Conservation (phyloP, 75 land plant species). For the Sequoiadendron giganteum region DNA sequence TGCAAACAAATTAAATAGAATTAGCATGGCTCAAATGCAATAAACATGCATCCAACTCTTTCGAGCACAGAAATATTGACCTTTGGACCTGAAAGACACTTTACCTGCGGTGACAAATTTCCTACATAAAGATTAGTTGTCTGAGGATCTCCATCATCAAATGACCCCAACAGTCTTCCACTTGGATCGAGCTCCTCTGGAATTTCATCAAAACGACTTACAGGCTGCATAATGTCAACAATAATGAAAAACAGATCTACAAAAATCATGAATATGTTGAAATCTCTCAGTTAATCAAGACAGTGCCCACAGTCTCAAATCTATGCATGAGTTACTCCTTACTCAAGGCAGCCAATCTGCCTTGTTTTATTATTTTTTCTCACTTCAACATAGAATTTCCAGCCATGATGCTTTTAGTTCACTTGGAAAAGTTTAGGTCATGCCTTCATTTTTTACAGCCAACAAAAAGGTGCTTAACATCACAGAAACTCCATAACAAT, state of each 20-base stretch:
- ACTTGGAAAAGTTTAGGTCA: neutral
- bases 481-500: neutral
- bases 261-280: neutral
- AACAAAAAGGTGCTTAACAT: neutral
- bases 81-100: neutral
- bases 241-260: slow-evolving; percentile 2
- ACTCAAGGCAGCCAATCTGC: neutral
- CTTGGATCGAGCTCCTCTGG: slow-evolving; percentile 82
- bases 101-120: slow-evolving; percentile 89
- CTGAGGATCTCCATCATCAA: slow-evolving; percentile 99
- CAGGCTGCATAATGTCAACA: slow-evolving; percentile 40
- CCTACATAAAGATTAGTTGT: slow-evolving; percentile 98
- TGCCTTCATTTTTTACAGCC: neutral
- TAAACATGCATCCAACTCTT: neutral
- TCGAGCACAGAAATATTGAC: neutral
- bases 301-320: neutral
- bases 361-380: slow-evolving; percentile 4
- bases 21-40: neutral
- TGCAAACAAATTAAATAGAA: neutral
- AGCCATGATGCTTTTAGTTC: neutral
- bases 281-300: neutral
- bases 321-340: neutral
- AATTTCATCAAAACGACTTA: slow-evolving; percentile 83
- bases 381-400: slow-evolving; percentile 3
- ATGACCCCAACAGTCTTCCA: slow-evolving; percentile 85